Evolutionary conservation across 2,329 filamentous ascomycete genomes (phyloP).

Genomic region (Xylariaceae sp.): DNA sequence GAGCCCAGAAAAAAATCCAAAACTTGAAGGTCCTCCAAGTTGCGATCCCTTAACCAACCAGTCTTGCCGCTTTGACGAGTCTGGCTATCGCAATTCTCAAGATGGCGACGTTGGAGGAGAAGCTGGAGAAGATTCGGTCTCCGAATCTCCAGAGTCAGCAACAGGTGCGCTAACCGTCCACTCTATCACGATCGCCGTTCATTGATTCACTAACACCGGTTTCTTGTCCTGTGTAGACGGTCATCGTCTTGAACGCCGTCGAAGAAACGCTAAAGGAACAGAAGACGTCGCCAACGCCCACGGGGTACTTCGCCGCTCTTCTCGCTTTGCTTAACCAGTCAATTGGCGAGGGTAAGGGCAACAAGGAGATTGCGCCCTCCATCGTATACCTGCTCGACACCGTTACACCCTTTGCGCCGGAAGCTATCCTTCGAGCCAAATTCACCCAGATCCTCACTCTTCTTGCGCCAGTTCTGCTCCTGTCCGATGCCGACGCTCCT

Average conservation of each 20-base stretch:
- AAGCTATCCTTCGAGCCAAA: slow-evolving; percentile 84
- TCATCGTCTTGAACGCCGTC: slow-evolving; percentile 81
- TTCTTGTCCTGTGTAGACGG: slow-evolving; percentile 51
- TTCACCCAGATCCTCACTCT: slow-evolving; percentile 89
- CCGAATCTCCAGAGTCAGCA: slow-evolving; percentile 94
- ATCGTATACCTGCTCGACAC: slow-evolving; percentile 95
- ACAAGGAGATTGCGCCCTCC: slow-evolving; percentile 76
- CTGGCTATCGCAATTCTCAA: slow-evolving; percentile 26
- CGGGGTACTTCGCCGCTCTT: slow-evolving; percentile 93
- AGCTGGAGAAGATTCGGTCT: slow-evolving; percentile 94
- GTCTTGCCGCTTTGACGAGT: slow-evolving; percentile 12
- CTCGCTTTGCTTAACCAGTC: slow-evolving; percentile 80
- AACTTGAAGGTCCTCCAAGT: slow-evolving; percentile 1
- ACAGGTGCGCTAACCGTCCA: slow-evolving; percentile 54
- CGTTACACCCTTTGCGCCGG: slow-evolving; percentile 77
- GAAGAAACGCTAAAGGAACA: slow-evolving; percentile 90
- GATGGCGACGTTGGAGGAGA: slow-evolving; percentile 68
- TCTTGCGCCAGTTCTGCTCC: slow-evolving; percentile 76
- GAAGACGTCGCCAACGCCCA: slow-evolving; percentile 75
- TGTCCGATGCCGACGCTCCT: slow-evolving; percentile 78
- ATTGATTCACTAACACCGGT: slow-evolving; percentile 15
- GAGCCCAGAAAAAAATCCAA: slow-evolving; percentile 26
- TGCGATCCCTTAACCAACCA: slow-evolving; percentile 9
- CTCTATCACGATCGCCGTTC: neutral
- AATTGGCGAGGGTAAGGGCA: slow-evolving; percentile 61